Evolutionary conservation across 306 rosid genomes (phyloP), one percentile per base, ranked within the genome.

Genomic region (Senna siamea): DNA sequence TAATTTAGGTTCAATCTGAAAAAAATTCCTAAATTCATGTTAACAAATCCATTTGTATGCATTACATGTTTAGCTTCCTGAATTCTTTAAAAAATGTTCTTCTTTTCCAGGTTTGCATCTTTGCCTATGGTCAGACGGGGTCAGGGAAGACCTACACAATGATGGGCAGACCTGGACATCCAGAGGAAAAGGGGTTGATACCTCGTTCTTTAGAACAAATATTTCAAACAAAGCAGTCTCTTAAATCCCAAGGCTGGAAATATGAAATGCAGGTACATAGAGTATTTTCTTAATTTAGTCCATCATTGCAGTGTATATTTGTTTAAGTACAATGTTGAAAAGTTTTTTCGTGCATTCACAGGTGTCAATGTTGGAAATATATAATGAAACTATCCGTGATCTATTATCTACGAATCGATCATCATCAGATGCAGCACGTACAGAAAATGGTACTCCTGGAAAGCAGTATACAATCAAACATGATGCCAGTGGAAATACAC

Each of bases 351-450:
- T 58, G 6, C 64, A 18, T 14, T 18, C 71, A 1, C 71, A 91
- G 97, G 99, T 92, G 17, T 94, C 99, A 6, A 94, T 94, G 99
- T 78, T 94, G 89, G 99, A 94, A 85, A 94, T 94, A 75, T 94
- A 94, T 76, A 94, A 94, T 8, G 99, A 94, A 83, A 91, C 93
- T 0, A 88, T 94, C 74, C 96, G 95, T 28, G 99, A 94, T 86
- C 77, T 94, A 79, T 75, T 94, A 57, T 74, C 92, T 14, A 81
- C 89, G 40, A 89, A 80, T 79, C 87, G 90, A 81, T 76, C 88
- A 18, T 77, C 89, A 70, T 38, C 79, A 7, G 85, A 81, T 59
- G 69, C 62, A 44, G 65, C 65, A 17, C 86, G 86, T 13, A 3
- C 64, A 18, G 98, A 94, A 78, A 88, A 84, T 78, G 89, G 94